Evolutionary conservation across 2,329 filamentous ascomycete genomes (phyloP).

Genomic region (Epichloe amarillans): DNA sequence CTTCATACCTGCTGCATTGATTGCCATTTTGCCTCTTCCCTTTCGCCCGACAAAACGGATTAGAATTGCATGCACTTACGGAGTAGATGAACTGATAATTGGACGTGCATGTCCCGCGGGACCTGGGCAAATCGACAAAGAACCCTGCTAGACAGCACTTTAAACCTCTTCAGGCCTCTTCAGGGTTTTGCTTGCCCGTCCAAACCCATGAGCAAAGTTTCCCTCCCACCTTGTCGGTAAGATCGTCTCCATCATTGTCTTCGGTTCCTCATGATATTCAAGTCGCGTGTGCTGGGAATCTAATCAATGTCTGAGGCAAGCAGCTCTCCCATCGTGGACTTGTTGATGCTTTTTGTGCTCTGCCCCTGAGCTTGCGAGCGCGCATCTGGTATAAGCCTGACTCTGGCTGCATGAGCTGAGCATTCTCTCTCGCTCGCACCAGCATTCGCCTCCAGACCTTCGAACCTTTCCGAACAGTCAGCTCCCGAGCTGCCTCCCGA

Average conservation of each 20-base stretch:
- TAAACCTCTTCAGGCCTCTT: conserved; percentile 1
- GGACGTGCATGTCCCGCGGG: background rate
- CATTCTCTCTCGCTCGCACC: background rate
- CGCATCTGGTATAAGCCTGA: background rate
- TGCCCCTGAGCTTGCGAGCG: conserved; percentile 3
- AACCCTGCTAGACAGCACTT: conserved; percentile 2
- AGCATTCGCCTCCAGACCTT: background rate
- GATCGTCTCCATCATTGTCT: background rate
- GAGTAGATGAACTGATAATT: no score
- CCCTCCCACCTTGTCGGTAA: background rate
- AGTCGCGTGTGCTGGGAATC: background rate
- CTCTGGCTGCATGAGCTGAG: background rate
- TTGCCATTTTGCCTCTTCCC: no score
- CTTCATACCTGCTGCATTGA: no score
- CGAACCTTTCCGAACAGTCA: background rate
- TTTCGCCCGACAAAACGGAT: no score
- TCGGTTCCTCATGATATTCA: background rate
- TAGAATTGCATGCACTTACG: no score
- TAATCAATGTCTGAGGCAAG: background rate
- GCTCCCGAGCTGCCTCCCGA: background rate
- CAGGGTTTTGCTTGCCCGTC: conserved; percentile 2
- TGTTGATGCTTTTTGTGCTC: background rate
- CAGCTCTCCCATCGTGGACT: conserved; percentile 1
- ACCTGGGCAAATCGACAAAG: conserved; percentile 3
- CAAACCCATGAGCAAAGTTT: background rate